Percentiles rank a stretch among this genome's conserved stretches.
Evolutionary conservation across 495 filamentous ascomycete genomes (phyloP).

Genomic region (Trichoderma erinaceum): DNA sequence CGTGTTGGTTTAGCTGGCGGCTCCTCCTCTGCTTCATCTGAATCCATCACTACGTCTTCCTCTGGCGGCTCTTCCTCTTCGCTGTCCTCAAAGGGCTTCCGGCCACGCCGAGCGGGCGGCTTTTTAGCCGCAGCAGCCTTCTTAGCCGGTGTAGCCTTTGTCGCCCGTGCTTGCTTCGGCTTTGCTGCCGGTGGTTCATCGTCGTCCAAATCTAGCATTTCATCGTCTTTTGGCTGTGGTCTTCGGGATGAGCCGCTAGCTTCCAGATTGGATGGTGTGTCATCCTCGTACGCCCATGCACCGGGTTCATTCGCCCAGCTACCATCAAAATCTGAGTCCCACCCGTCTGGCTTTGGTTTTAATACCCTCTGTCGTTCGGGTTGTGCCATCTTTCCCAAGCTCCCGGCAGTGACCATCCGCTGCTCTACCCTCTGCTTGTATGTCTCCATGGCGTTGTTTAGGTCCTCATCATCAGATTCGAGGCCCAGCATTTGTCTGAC

Average conservation of each 20-base stretch:
- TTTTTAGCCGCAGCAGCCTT: conserved; percentile 32
- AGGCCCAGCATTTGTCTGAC: conserved; percentile 67
- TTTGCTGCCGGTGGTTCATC: conserved; percentile 25
- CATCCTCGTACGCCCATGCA: conserved; percentile 49
- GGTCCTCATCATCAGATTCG: conserved; percentile 60
- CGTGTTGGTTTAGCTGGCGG: not conserved
- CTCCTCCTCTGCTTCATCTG: conserved; percentile 49
- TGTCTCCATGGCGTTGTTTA: conserved; percentile 65
- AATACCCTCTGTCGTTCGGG: conserved; percentile 47
- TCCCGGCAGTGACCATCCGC: conserved; percentile 52
- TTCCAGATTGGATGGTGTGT: conserved; percentile 23
- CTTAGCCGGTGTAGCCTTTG: conserved; percentile 40
- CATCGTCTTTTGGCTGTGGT: conserved; percentile 36
- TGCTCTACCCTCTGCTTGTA: conserved; percentile 65
- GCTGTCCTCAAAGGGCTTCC: conserved; percentile 40
- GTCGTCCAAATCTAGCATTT: conserved; percentile 32
- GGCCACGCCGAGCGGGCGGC: conserved; percentile 33
- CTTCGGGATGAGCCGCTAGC: conserved; percentile 18
- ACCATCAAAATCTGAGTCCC: conserved; percentile 84
- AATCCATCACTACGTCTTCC: conserved; percentile 56
- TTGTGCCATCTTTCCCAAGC: conserved; percentile 45
- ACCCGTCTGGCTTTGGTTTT: conserved; percentile 71
- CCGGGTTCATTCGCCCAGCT: conserved; percentile 74
- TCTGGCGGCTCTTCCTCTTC: conserved; percentile 57
- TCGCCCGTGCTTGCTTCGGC: conserved; percentile 33